Percentiles rank a stretch among this genome's conserved stretches.
Conservation (phyloP, 2,329 filamentous ascomycete species). For the Curvularia spicifera region DNA sequence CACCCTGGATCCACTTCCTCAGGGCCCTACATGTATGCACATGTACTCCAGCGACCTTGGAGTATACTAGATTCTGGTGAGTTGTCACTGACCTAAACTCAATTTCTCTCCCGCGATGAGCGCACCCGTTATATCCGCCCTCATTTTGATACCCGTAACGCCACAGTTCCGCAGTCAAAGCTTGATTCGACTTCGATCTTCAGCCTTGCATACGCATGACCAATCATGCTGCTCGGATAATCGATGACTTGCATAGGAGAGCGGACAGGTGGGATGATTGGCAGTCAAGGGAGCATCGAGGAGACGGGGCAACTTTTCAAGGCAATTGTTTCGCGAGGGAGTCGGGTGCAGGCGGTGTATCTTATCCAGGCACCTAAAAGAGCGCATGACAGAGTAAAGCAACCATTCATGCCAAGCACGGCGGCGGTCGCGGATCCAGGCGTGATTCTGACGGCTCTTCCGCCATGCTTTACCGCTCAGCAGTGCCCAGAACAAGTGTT, state of each 20-base stretch:
- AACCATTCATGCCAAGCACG: neutral
- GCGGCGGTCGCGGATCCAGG: neutral
- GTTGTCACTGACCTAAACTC: neutral
- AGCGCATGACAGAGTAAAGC: neutral
- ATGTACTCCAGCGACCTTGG: neutral
- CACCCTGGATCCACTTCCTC: neutral
- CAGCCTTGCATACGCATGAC: neutral
- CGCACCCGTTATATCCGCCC: neutral
- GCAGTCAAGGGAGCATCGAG: neutral
- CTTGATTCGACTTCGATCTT: conserved; percentile 8
- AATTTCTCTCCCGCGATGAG: neutral
- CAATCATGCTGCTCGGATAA: neutral
- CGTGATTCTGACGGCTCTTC: neutral
- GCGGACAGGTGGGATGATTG: neutral
- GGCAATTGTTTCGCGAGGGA: neutral
- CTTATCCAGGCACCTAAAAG: neutral
- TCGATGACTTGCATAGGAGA: conserved; percentile 4
- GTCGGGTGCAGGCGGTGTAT: neutral
- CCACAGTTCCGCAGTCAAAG: conserved; percentile 1
- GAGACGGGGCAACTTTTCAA: neutral
- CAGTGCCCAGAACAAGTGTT: neutral
- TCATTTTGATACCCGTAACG: neutral
- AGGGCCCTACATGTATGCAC: neutral
- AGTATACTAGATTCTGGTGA: neutral
- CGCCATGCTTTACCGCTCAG: neutral